Base-by-base conservation (phyloP, 1,284 basidiomycete genomes). In the Tilletia horrida region DNA sequence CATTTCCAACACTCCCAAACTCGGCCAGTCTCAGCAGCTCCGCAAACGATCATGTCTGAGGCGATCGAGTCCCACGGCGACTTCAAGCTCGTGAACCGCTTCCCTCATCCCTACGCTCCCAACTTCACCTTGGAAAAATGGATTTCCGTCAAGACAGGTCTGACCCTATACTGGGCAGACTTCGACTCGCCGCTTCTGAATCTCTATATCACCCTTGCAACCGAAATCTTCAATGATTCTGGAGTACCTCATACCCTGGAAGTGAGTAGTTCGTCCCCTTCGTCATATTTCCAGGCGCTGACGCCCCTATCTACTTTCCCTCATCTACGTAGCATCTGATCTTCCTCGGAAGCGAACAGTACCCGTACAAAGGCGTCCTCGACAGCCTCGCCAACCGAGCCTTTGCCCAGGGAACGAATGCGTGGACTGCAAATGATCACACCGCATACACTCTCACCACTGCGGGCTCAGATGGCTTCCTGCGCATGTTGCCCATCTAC, bases 301-400 rank as follows among this genome's bases (percentile, higher is more conserved):
- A 40, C 35, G 11, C 35, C 4, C 11, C 35, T 40, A 40, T 11
- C 11, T 40, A 11, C 35, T 4, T 6, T 40, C 35, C 35, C 35
- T 4, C 11, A 40, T 21, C 13, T 25, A 8, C 50, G n/a, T 21
- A 82, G 70, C 76, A 78, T 66, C 73, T 80, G 66, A 79, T 81
- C 70, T 80, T 82, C 67, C 71, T 80, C 47, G 77, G 77, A 50
- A 79, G 75, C 47, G 66, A 76, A 31, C 67, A 76, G 43, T 82
- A 94, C 81, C 95, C 95, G 0, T 94, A 92, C 86, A 98, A 98
- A 83, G 96, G 95, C 31, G 91, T 97, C 62, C 88, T 99, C 66
- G 96, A 98, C 84, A 90, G 91, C 71, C 86, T 99, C n/a, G 96
- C 96, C 9, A 98, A 97, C 82, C 88, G 94, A 64, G 92, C 93